Percentiles rank a stretch among this genome's conserved stretches.
Conservation (phyloP, 805 yeast genomes). For the Brettanomyces bruxellensis region DNA sequence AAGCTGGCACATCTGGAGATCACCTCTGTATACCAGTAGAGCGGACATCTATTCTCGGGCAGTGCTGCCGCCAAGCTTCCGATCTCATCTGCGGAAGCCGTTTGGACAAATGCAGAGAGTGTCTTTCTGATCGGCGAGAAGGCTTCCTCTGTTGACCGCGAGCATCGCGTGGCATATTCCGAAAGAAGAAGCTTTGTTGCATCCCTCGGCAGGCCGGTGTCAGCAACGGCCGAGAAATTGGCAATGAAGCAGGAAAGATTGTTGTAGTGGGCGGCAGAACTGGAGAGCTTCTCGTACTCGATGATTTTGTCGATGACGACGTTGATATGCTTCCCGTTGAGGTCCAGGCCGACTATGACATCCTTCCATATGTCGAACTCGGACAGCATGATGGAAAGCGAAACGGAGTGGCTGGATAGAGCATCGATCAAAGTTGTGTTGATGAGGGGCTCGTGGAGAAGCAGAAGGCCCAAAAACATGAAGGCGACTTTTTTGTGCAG, state of each 20-base stretch:
- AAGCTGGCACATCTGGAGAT: not conserved
- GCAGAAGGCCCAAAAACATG: not conserved
- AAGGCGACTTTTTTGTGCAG: not conserved
- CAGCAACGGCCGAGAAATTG: not conserved
- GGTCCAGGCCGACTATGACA: not conserved
- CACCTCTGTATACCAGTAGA: not conserved
- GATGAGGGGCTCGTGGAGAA: not conserved
- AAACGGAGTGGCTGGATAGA: not conserved
- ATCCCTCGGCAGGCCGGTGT: not conserved
- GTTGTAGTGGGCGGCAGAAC: not conserved
- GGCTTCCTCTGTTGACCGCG: not conserved
- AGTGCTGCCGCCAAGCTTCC: not conserved
- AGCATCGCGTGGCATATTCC: not conserved
- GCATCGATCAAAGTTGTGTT: not conserved
- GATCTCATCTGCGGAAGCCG: not conserved
- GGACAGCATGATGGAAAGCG: not conserved
- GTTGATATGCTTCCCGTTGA: not conserved
- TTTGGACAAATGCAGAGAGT: not conserved
- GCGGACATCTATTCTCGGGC: not conserved
- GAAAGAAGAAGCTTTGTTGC: not conserved
- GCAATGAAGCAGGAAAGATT: not conserved
- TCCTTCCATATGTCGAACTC: conserved; percentile 1
- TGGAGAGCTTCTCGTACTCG: not conserved
- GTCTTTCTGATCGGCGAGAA: not conserved
- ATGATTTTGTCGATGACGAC: not conserved